Evolutionary conservation across 2,329 filamentous ascomycete species (phyloP).

Genomic region (Clarireedia hainanense): DNA sequence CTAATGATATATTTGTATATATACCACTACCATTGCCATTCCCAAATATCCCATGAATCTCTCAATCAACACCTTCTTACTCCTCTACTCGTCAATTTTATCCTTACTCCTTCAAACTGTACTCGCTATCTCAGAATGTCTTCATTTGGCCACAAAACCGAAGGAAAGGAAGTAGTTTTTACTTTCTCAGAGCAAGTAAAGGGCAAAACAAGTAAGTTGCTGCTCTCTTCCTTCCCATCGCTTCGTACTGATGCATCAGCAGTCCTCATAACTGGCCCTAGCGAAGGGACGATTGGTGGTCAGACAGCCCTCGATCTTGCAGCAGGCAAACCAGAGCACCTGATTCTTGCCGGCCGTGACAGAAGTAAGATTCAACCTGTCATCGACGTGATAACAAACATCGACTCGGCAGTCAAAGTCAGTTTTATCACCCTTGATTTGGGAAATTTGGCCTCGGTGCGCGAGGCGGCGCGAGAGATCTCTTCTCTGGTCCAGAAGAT

Average conservation of each 20-base stretch:
- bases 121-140: background rate
- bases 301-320: conserved; percentile 20
- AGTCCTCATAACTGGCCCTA: conserved; percentile 16
- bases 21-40: too few relatives aligned
- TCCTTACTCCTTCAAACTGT: too few relatives aligned
- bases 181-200: conserved; percentile 13
- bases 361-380: conserved; percentile 17
- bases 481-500: conserved; percentile 32
- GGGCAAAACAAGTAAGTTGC: conserved; percentile 5
- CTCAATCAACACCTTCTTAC: too few relatives aligned
- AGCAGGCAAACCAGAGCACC: conserved; percentile 12
- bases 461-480: conserved; percentile 1
- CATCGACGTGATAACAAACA: conserved; percentile 13
- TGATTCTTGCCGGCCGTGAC: conserved; percentile 17
- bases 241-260: background rate
- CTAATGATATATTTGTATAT: too few relatives aligned
- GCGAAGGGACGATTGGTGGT: conserved; percentile 14
- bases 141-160: conserved; percentile 9
- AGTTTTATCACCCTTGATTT: conserved; percentile 28
- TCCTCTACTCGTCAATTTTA: too few relatives aligned
- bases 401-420: conserved; percentile 9
- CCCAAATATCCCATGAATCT: too few relatives aligned
- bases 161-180: conserved; percentile 11
- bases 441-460: conserved; percentile 29
- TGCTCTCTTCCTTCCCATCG: background rate